These are phyloP conservation scores for Apiospora rasikravindrae DNA, from an alignment of 2,329 filamentous ascomycete genomes.

Conservation along the genomic window DNA sequence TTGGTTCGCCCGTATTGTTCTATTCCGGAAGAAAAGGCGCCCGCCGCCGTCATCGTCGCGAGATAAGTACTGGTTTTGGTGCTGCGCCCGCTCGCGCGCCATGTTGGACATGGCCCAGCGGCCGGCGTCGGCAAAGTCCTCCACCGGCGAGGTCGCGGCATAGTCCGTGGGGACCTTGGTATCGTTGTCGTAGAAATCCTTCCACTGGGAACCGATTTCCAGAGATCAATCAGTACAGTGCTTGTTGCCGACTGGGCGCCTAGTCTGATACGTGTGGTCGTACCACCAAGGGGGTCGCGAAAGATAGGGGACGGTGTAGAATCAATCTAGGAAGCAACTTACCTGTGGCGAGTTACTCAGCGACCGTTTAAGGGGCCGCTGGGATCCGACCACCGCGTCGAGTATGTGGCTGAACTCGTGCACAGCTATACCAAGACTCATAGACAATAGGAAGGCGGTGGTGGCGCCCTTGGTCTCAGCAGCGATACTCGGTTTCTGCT, in stretches of 20 bases:
- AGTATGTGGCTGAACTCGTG: constrained; percentile 7
- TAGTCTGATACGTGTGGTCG: no score
- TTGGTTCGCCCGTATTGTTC: background rate
- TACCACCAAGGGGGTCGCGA: background rate
- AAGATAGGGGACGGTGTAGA: background rate
- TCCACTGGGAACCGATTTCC: background rate
- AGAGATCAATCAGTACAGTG: background rate
- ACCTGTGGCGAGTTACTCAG: background rate
- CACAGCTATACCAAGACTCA: background rate
- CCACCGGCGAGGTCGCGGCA: background rate
- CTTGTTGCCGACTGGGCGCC: no score
- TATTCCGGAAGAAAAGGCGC: background rate
- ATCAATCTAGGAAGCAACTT: background rate
- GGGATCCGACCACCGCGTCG: background rate
- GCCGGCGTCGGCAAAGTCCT: constrained; percentile 4
- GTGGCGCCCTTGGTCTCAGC: background rate
- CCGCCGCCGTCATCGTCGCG: background rate
- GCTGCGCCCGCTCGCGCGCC: background rate
- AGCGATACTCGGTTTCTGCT: background rate
- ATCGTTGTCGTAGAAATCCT: background rate
- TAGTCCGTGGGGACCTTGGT: background rate
- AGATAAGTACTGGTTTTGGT: no score
- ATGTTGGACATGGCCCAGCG: constrained; percentile 11
- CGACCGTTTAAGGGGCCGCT: background rate
- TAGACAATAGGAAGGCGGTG: background rate